Evolutionary conservation across 2,329 filamentous ascomycete species (phyloP).

Genomic region (Periglandula ipomoeae): DNA sequence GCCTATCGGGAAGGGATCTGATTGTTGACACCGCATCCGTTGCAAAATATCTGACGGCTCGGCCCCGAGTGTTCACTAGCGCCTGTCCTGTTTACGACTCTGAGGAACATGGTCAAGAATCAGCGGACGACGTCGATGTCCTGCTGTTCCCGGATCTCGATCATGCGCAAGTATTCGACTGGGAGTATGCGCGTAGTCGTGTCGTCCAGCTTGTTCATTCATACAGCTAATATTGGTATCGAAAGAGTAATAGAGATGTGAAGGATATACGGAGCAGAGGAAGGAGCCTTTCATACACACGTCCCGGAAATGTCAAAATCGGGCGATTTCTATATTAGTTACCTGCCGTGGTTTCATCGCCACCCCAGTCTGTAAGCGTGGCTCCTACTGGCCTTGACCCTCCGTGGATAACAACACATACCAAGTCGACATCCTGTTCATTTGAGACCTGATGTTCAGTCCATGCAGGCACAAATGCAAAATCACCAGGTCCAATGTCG

Average conservation of each 20-base stretch:
- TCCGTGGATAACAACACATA: conserved; percentile 57
- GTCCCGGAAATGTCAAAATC: not conserved
- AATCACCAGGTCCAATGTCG: conserved; percentile 54
- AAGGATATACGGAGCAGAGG: too few species aligned
- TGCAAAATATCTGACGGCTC: conserved; percentile 39
- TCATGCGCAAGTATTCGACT: conserved; percentile 54
- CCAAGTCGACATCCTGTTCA: conserved; percentile 48
- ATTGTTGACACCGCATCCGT: conserved; percentile 55
- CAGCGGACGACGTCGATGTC: conserved; percentile 35
- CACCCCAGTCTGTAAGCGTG: conserved; percentile 54
- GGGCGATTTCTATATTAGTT: conserved; percentile 6
- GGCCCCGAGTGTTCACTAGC: conserved; percentile 9
- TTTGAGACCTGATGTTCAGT: conserved; percentile 64
- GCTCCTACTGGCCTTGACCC: conserved; percentile 52
- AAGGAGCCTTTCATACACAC: not conserved
- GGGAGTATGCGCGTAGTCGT: conserved; percentile 16
- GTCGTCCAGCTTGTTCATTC: conserved; percentile 21
- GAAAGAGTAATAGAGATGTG: not conserved
- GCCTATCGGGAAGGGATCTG: conserved; percentile 49
- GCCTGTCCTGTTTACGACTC: conserved; percentile 11
- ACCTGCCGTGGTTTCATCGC: conserved; percentile 25
- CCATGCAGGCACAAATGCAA: conserved; percentile 60
- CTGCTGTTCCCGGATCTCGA: conserved; percentile 53
- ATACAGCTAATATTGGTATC: conserved; percentile 13
- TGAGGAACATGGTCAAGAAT: conserved; percentile 7